Conservation (phyloP, 345 rosid species). For the Gossypioides kirkii region DNA sequence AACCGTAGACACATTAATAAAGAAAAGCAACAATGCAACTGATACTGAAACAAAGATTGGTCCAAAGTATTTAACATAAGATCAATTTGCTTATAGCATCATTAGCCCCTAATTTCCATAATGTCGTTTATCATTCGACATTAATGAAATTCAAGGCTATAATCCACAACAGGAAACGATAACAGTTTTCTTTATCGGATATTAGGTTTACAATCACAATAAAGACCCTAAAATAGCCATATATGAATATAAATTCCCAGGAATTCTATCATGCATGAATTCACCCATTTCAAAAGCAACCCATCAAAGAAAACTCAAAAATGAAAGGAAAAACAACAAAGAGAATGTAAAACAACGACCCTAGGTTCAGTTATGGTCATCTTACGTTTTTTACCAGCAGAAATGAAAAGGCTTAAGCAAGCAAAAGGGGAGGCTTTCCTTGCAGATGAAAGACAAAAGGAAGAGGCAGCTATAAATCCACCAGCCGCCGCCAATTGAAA, state of each 20-base stretch:
- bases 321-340: not conserved
- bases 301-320: conserved; percentile 4
- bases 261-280: not conserved
- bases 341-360: not conserved
- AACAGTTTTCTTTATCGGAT: not conserved
- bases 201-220: not conserved
- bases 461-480: conserved; percentile 27
- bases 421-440: conserved; percentile 36
- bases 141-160: not conserved
- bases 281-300: not conserved
- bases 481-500: conserved; percentile 28
- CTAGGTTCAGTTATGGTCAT: not conserved
- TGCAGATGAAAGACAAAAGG: conserved; percentile 30
- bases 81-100: not conserved
- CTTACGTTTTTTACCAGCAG: conserved; percentile 26
- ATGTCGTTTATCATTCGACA: not conserved
- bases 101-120: not conserved
- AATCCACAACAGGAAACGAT: not conserved
- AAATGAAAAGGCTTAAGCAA: conserved; percentile 33
- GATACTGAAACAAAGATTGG: not conserved
- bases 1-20: not conserved
- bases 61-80: not conserved
- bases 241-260: not conserved
- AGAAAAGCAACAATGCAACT: not conserved
- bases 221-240: not conserved